Conservation (phyloP, 2,329 filamentous ascomycete species). For the Pseudopithomyces chartarum region DNA sequence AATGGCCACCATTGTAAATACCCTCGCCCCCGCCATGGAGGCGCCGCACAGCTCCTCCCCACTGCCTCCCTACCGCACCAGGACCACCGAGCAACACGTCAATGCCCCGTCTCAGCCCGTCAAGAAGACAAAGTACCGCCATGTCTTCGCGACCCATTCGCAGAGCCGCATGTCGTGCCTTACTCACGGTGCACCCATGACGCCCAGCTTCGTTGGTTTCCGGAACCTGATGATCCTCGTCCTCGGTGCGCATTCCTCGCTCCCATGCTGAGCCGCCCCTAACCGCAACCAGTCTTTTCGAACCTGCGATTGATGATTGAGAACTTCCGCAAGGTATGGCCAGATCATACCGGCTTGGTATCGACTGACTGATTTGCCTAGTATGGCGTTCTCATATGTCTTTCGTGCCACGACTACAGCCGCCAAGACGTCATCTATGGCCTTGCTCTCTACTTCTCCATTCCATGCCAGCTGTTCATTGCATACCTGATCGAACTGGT, state of each 20-base stretch:
- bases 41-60: constrained; percentile 27
- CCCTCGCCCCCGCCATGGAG: constrained; percentile 28
- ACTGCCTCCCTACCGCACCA: constrained; percentile 22
- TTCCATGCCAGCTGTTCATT: constrained; percentile 87
- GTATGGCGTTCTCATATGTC: constrained; percentile 94
- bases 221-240: constrained; percentile 96
- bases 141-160: constrained; percentile 86
- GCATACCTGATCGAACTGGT: constrained; percentile 88
- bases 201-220: constrained; percentile 90
- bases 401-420: constrained; percentile 87
- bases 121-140: constrained; percentile 73
- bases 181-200: constrained; percentile 77
- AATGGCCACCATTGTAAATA: constrained; percentile 42
- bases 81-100: constrained; percentile 21
- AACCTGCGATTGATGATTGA: constrained; percentile 95
- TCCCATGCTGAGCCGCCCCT: constrained; percentile 19
- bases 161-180: constrained; percentile 75
- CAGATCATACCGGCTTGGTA: neutral
- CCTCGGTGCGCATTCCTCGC: constrained; percentile 63
- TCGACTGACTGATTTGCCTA: constrained; percentile 43
- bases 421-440: constrained; percentile 77
- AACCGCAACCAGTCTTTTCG: constrained; percentile 70
- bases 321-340: constrained; percentile 84
- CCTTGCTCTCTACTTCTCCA: constrained; percentile 78
- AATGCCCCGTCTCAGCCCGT: constrained; percentile 23